Percentiles rank a stretch among this genome's conserved stretches.
Conservation (phyloP, 2,329 filamentous ascomycete genomes). For the Penicillium sp. region DNA sequence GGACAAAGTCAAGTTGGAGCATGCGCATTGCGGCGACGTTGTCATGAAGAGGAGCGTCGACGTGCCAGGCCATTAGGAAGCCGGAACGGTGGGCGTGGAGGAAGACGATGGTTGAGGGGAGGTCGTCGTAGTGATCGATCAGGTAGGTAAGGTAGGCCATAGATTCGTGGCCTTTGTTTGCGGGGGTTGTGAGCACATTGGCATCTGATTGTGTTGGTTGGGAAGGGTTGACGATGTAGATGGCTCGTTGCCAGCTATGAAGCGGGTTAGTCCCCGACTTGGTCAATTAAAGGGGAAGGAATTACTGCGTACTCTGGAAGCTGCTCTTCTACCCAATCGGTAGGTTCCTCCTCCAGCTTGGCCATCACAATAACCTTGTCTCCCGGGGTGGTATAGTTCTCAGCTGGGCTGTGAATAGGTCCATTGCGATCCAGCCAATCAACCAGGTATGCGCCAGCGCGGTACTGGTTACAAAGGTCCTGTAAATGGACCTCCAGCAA, state of each 20-base stretch:
- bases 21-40: constrained; percentile 49
- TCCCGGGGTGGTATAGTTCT: constrained; percentile 10
- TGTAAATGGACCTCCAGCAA: constrained; percentile 31
- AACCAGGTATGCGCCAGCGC: constrained; percentile 33
- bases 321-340: constrained; percentile 43
- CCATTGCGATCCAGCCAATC: constrained; percentile 26
- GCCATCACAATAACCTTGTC: constrained; percentile 46
- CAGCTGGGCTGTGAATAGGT: constrained; percentile 1
- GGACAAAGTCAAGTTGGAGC: constrained; percentile 49
- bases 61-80: constrained; percentile 51
- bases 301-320: constrained; percentile 44
- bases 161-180: constrained; percentile 45
- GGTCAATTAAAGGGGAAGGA: neutral
- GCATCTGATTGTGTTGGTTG: constrained; percentile 19
- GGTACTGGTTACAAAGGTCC: constrained; percentile 35
- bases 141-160: constrained; percentile 47
- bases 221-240: constrained; percentile 42
- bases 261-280: neutral
- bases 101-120: constrained; percentile 53
- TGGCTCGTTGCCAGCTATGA: constrained; percentile 43
- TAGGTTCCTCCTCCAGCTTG: constrained; percentile 41
- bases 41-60: constrained; percentile 53
- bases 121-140: constrained; percentile 42
- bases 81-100: constrained; percentile 53
- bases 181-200: constrained; percentile 28